A percentile compares a stretch with the other conserved stretches of the same genome.
These are phyloP conservation scores for Fusarium siculi DNA, from an alignment of 2,329 filamentous ascomycete genomes.

Conservation along the genomic window DNA sequence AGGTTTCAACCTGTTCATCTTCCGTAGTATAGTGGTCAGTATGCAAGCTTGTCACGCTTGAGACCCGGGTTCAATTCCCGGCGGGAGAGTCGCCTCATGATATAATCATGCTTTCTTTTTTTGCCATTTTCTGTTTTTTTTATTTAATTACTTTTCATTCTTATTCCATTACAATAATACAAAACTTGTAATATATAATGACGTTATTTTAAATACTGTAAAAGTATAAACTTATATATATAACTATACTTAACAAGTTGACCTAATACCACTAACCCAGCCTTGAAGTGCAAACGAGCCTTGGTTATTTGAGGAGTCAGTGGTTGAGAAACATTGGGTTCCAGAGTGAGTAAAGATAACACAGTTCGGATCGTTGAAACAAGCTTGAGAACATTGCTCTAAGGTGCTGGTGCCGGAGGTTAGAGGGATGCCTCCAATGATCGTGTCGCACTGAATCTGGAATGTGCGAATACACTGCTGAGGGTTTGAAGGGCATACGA, in stretches of 20 bases:
- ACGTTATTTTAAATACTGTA: too few species aligned
- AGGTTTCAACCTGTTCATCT: constrained; percentile 3
- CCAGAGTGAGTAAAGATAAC: neutral
- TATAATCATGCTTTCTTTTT: neutral
- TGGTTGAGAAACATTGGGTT: neutral
- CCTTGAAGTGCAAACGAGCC: fast-evolving
- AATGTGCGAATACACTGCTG: neutral
- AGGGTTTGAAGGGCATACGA: neutral
- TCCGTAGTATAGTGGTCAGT: constrained; percentile 11
- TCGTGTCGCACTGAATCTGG: neutral
- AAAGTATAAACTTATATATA: too few species aligned
- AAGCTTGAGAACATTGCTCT: neutral
- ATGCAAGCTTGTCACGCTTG: neutral
- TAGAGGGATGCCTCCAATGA: neutral
- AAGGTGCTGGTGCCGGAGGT: fast-evolving
- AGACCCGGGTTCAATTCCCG: constrained; percentile 1
- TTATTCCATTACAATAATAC: too few species aligned
- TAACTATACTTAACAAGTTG: neutral
- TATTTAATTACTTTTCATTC: neutral
- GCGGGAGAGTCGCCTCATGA: neutral
- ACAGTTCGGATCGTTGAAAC: neutral
- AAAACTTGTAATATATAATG: too few species aligned
- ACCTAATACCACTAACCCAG: neutral
- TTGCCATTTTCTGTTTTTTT: neutral
- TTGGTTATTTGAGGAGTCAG: fast-evolving